Conservation (phyloP, 2,329 filamentous ascomycete genomes). For the Colletotrichum lentis region DNA sequence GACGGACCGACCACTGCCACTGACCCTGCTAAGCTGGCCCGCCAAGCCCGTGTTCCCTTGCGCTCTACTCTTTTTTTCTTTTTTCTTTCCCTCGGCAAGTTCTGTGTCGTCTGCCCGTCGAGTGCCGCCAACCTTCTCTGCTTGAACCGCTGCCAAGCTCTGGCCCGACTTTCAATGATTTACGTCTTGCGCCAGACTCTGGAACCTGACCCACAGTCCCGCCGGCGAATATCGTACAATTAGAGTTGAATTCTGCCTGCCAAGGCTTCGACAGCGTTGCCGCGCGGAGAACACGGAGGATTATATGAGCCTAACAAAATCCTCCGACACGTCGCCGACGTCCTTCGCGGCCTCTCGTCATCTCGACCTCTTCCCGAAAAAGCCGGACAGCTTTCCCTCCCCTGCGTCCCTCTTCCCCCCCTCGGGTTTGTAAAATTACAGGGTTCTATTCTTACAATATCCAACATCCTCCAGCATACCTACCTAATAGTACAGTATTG, state of each 20-base stretch:
- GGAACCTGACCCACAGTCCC: neutral
- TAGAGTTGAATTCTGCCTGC: conserved; percentile 14
- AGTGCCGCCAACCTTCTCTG: neutral
- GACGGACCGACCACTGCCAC: neutral
- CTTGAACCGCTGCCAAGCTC: conserved; percentile 17
- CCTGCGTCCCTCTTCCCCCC: neutral
- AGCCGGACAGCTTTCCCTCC: neutral
- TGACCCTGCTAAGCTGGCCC: conserved; percentile 2
- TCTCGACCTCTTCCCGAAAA: neutral
- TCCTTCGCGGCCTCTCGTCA: neutral
- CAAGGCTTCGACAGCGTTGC: conserved; percentile 3
- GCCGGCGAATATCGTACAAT: neutral
- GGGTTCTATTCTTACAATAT: conserved; percentile 26
- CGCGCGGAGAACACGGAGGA: neutral
- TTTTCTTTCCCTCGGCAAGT: neutral
- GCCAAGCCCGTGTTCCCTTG: conserved; percentile 1
- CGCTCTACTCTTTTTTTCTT: neutral
- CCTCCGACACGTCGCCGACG: conserved; percentile 3
- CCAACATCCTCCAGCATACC: conserved; percentile 4
- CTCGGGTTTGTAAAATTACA: conserved; percentile 22
- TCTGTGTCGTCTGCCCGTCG: neutral
- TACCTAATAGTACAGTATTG: conserved; percentile 19
- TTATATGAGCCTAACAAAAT: neutral
- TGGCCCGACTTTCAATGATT: conserved; percentile 29
- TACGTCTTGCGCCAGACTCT: conserved; percentile 16